Conservation (phyloP, 2,329 filamentous ascomycete species). For the Trichothecium sympodiale region DNA sequence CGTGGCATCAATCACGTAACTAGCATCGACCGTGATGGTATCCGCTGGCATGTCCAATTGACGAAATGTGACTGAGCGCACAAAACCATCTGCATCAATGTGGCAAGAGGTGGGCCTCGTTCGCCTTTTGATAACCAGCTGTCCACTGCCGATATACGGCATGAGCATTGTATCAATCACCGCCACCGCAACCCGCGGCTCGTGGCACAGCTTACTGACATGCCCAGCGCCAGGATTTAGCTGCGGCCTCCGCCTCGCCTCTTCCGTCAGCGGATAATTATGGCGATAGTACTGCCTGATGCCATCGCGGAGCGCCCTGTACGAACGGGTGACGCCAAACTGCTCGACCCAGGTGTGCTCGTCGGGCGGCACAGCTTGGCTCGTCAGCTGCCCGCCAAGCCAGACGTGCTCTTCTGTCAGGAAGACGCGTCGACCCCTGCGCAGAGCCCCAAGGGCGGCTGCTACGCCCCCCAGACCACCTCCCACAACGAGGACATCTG, state of each 20-base stretch:
- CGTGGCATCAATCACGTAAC: constrained; percentile 9
- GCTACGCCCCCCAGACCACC: constrained; percentile 15
- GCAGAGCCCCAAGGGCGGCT: constrained; percentile 15
- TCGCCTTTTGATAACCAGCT: constrained; percentile 11
- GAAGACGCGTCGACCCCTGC: constrained; percentile 11
- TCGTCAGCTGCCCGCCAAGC: constrained; percentile 16
- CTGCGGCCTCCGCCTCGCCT: constrained; percentile 12
- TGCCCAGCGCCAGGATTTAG: constrained; percentile 15
- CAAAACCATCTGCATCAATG: constrained; percentile 5
- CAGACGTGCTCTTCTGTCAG: constrained; percentile 17
- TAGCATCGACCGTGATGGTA: constrained; percentile 7
- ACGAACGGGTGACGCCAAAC: constrained; percentile 15
- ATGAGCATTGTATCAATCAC: constrained; percentile 15
- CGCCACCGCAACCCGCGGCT: constrained; percentile 15
- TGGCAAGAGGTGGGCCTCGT: constrained; percentile 11
- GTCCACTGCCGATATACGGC: constrained; percentile 13
- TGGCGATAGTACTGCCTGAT: constrained; percentile 15
- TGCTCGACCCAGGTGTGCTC: constrained; percentile 18
- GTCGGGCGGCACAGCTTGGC: constrained; percentile 16
- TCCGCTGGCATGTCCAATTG: constrained; percentile 2
- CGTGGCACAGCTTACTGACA: constrained; percentile 17
- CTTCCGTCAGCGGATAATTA: constrained; percentile 14
- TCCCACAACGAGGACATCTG: constrained; percentile 13
- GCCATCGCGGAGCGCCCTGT: constrained; percentile 12
- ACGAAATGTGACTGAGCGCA: constrained; percentile 6